Conservation (phyloP, 805 yeast genomes). For the Wickerhamiella vanderwaltii region DNA sequence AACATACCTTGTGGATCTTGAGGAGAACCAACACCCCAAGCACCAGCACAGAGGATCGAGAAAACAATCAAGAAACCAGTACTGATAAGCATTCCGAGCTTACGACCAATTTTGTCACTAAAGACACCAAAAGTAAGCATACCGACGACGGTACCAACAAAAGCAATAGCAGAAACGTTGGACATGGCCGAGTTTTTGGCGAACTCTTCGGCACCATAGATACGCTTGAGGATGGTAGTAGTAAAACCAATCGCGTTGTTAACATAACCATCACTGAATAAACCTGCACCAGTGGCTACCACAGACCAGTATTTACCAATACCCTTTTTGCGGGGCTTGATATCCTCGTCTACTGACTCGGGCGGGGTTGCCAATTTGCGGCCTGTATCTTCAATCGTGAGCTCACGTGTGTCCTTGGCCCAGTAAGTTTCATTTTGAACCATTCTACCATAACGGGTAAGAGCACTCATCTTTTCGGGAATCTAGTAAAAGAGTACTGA, state of each 20-base stretch:
- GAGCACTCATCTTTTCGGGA: not conserved
- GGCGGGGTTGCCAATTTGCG: not conserved
- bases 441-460: constrained; percentile 2
- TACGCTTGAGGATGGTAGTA: constrained; percentile 48
- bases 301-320: constrained; percentile 47
- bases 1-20: constrained; percentile 57
- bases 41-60: constrained; percentile 67
- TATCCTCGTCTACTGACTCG: not conserved
- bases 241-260: constrained; percentile 75
- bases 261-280: constrained; percentile 87
- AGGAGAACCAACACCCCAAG: constrained; percentile 66
- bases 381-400: constrained; percentile 4
- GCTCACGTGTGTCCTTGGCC: constrained; percentile 7
- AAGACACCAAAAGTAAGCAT: constrained; percentile 69
- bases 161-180: constrained; percentile 77
- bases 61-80: constrained; percentile 63
- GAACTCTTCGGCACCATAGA: constrained; percentile 52
- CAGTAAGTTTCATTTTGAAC: constrained; percentile 7
- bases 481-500: not conserved
- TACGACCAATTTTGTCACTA: constrained; percentile 72
- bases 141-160: constrained; percentile 85
- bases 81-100: constrained; percentile 69
- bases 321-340: not conserved
- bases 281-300: constrained; percentile 79
- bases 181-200: constrained; percentile 54